A percentile compares a stretch with the other conserved stretches of the same genome.
Evolutionary conservation across 169 alveolate genomes (phyloP).

Genomic region (Plasmodium blacklocki): DNA sequence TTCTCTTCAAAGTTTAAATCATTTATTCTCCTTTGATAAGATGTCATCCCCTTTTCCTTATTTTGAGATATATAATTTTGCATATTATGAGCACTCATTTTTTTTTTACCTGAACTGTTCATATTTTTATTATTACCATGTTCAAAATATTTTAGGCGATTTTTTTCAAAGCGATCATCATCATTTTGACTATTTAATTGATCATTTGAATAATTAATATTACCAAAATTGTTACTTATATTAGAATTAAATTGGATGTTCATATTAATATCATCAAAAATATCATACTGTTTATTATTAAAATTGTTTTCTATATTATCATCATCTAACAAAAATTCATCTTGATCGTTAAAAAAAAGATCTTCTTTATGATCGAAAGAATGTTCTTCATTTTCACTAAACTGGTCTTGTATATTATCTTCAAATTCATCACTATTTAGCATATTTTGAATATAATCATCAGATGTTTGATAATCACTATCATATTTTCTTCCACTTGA

Average conservation of each 20-base stretch:
- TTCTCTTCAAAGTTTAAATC: conserved; percentile 53
- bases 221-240: not conserved
- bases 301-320: conserved; percentile 8
- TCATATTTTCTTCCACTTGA: conserved; percentile 5
- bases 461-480: not conserved
- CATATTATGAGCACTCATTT: not conserved
- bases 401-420: not conserved
- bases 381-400: not conserved
- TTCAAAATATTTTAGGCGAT: not conserved
- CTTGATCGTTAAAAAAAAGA: not conserved
- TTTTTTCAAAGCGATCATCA: not conserved
- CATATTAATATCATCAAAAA: not conserved
- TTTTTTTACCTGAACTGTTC: conserved; percentile 10
- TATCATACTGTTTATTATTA: not conserved
- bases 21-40: conserved; percentile 10
- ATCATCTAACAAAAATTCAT: conserved; percentile 11
- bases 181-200: not conserved
- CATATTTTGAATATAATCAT: no score
- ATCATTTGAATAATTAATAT: not conserved
- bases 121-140: conserved; percentile 5
- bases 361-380: not conserved
- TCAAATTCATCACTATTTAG: not conserved
- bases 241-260: conserved; percentile 5
- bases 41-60: not conserved
- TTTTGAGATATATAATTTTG: conserved; percentile 10